Percentiles rank a stretch among this genome's conserved stretches.
Conservation (phyloP, 441 rosid genomes). For the Brassica balearica region DNA sequence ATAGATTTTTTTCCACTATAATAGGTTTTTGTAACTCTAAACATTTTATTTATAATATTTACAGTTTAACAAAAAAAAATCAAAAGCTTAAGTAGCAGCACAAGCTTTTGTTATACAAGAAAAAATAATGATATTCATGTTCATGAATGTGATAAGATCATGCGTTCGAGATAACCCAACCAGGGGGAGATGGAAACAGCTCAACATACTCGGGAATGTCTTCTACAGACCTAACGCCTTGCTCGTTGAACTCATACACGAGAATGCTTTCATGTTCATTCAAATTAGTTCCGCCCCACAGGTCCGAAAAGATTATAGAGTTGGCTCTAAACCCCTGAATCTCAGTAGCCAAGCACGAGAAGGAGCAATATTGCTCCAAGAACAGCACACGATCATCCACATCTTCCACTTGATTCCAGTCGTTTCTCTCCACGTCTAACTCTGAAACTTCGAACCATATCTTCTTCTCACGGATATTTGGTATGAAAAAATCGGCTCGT, state of each 20-base stretch:
- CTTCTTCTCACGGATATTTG: background rate
- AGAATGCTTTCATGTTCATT: background rate
- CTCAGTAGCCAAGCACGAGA: constrained; percentile 5
- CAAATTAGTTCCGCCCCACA: background rate
- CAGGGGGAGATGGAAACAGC: constrained; percentile 1
- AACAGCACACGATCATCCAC: background rate
- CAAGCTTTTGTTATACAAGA: background rate
- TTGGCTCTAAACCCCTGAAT: background rate
- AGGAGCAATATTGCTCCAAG: background rate
- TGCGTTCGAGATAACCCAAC: constrained; percentile 1
- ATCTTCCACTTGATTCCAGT: constrained; percentile 11
- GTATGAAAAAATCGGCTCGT: background rate
- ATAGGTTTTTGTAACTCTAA: too few relatives aligned
- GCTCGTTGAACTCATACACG: background rate
- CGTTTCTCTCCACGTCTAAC: constrained; percentile 6
- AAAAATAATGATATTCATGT: background rate
- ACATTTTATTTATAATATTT: too few relatives aligned
- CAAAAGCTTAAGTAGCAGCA: too few relatives aligned
- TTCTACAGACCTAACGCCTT: background rate
- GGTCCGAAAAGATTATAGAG: background rate
- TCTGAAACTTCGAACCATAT: constrained; percentile 10
- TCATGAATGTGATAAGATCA: background rate
- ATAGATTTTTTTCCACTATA: too few relatives aligned
- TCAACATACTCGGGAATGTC: constrained; percentile 1
- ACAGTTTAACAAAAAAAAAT: too few relatives aligned